A percentile compares a stretch with the other conserved stretches of the same genome.
These are phyloP conservation scores for Ananas comosus DNA, from an alignment of 176 grass and related monocot species.

Conservation along the genomic window DNA sequence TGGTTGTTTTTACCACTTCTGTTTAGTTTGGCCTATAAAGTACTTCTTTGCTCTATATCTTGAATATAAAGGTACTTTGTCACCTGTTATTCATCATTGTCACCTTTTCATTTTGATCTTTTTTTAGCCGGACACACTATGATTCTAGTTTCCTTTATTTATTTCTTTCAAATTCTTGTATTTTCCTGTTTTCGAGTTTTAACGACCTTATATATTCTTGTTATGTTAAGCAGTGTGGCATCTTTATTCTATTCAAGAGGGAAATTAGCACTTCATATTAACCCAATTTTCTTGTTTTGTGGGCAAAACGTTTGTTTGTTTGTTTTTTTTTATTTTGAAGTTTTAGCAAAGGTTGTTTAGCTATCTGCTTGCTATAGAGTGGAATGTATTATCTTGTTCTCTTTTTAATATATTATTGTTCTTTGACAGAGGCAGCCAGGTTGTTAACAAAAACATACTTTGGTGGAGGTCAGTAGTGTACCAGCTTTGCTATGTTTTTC, in stretches of 20 bases:
- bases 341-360: neutral
- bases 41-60: no score
- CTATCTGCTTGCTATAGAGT: constrained; percentile 1
- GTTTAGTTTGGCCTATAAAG: no score
- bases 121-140: neutral
- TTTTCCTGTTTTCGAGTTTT: neutral
- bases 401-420: constrained; percentile 24
- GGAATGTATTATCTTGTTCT: constrained; percentile 6
- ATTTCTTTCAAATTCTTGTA: neutral
- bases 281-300: no score
- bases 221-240: neutral
- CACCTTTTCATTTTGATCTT: neutral
- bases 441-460: constrained; percentile 84
- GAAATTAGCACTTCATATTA: neutral
- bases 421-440: constrained; percentile 61
- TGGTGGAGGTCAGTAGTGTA: constrained; percentile 61
- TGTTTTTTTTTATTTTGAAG: neutral
- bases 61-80: no score
- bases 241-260: constrained; percentile 1
- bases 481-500: neutral
- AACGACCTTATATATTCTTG: neutral
- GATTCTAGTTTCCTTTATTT: neutral
- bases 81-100: neutral
- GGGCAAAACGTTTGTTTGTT: no score
- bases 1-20: neutral